These are phyloP conservation scores for Aspergillus sclerotiicarbonarius DNA, from an alignment of 495 filamentous ascomycete species.

Conservation along the genomic window DNA sequence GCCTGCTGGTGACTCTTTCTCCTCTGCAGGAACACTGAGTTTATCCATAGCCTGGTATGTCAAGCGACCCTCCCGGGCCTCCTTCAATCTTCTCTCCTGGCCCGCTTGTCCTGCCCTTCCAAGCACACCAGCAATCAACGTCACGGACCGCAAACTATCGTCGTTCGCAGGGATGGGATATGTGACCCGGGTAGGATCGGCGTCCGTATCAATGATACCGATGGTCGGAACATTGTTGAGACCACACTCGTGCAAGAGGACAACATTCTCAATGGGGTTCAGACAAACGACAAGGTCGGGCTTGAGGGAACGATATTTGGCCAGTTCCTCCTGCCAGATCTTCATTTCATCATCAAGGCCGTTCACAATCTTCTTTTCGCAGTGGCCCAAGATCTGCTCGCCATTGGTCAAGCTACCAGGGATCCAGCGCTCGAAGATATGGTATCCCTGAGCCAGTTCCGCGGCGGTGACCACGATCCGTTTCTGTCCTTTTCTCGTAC, in stretches of 20 bases:
- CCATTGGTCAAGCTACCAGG: conserved; percentile 92
- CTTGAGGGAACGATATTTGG: conserved; percentile 61
- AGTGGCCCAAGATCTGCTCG: conserved; percentile 73
- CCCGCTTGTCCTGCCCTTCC: conserved; percentile 82
- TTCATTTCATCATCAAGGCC: conserved; percentile 64
- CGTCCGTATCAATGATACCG: conserved; percentile 90
- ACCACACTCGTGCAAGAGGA: conserved; percentile 86
- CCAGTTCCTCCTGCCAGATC: conserved; percentile 61
- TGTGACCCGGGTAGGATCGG: conserved; percentile 89
- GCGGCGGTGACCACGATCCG: conserved; percentile 77
- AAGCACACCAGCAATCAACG: conserved; percentile 80
- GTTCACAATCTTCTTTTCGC: conserved; percentile 67
- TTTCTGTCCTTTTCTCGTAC: conserved; percentile 77
- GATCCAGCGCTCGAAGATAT: conserved; percentile 92
- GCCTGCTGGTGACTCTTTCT: no score
- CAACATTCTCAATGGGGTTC: conserved; percentile 89
- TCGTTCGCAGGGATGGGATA: conserved; percentile 98
- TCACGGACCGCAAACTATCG: conserved; percentile 80
- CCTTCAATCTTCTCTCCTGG: conserved; percentile 58
- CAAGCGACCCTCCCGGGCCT: conserved; percentile 57
- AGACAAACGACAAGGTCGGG: conserved; percentile 92
- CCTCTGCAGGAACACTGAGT: not conserved
- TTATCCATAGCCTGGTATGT: conserved; percentile 52
- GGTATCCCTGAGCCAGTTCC: conserved; percentile 71
- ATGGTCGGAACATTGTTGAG: conserved; percentile 88